Evolutionary conservation across 805 yeast genomes (phyloP).

Genomic region (Lachancea nothofagi): DNA sequence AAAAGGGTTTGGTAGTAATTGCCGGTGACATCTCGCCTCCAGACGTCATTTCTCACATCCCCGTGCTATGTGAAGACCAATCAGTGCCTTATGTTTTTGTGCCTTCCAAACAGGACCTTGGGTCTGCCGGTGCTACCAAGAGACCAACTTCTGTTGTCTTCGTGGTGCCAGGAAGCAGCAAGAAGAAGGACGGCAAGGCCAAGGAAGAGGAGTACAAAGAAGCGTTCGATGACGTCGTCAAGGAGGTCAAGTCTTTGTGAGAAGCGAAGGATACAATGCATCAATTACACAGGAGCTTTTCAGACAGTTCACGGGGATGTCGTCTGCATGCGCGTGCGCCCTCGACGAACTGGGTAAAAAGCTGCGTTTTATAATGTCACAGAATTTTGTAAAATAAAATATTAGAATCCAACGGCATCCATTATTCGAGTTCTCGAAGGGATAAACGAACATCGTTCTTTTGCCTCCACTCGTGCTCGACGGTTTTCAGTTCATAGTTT

Average conservation of each 20-base stretch:
- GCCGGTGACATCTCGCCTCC: slow-evolving; percentile 98
- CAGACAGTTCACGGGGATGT: too few relatives aligned
- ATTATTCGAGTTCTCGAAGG: not conserved
- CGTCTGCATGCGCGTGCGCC: too few relatives aligned
- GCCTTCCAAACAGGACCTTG: slow-evolving; percentile 96
- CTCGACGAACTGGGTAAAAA: too few relatives aligned
- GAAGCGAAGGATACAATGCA: not conserved
- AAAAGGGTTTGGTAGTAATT: slow-evolving; percentile 90
- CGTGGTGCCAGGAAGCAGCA: slow-evolving; percentile 93
- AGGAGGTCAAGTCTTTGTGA: slow-evolving; percentile 57
- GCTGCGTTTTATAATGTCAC: slow-evolving; percentile 2
- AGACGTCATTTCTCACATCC: slow-evolving; percentile 94
- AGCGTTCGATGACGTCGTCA: slow-evolving; percentile 85
- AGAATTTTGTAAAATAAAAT: slow-evolving; percentile 6
- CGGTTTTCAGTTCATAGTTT: too few relatives aligned
- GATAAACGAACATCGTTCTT: too few relatives aligned
- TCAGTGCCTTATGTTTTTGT: slow-evolving; percentile 88
- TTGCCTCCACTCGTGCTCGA: too few relatives aligned
- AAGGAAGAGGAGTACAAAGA: slow-evolving; percentile 88
- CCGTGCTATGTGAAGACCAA: slow-evolving; percentile 93
- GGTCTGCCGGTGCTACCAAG: slow-evolving; percentile 98
- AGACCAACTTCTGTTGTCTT: slow-evolving; percentile 98
- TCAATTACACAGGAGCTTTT: not conserved
- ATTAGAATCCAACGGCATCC: not conserved
- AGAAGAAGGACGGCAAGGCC: slow-evolving; percentile 63